Evolutionary conservation across 148 eudicot genomes (phyloP).

Genomic region (Drosera capensis): DNA sequence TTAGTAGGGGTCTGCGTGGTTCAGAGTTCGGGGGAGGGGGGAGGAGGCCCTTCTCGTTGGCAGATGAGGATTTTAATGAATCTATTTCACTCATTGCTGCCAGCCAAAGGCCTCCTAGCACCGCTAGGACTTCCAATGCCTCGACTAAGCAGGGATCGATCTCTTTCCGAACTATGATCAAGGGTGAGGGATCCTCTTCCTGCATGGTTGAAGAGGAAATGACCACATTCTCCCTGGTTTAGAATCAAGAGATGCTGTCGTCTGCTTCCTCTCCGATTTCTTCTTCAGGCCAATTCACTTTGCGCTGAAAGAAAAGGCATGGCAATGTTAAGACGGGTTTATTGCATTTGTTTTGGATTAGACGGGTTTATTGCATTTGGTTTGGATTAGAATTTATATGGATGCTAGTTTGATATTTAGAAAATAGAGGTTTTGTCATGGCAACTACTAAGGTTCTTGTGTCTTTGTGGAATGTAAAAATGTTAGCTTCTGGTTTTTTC

Average conservation of each 20-base stretch:
- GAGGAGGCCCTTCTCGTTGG: slow-evolving; percentile 4
- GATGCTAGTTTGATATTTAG: no score
- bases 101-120: slow-evolving; percentile 16
- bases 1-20: slow-evolving; percentile 46
- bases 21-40: slow-evolving; percentile 39
- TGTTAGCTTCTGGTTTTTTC: no score
- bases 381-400: no score
- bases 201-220: slow-evolving; percentile 65
- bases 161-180: slow-evolving; percentile 60
- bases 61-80: slow-evolving; percentile 31
- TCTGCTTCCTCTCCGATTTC: no score
- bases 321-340: no score
- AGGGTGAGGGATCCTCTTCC: slow-evolving; percentile 34
- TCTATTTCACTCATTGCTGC: slow-evolving; percentile 50
- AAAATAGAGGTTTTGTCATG: no score
- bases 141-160: slow-evolving; percentile 53
- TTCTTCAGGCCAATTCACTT: no score
- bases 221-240: slow-evolving; percentile 40
- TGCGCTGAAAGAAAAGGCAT: no score
- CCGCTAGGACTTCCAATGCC: not conserved
- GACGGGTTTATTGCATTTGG: no score
- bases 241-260: slow-evolving; percentile 11
- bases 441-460: no score
- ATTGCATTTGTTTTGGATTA: no score
- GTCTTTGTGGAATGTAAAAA: no score